Evolutionary conservation across 2,329 filamentous ascomycete genomes (phyloP), one percentile per base, ranked within the genome.

Genomic region (Exophiala sp.): DNA sequence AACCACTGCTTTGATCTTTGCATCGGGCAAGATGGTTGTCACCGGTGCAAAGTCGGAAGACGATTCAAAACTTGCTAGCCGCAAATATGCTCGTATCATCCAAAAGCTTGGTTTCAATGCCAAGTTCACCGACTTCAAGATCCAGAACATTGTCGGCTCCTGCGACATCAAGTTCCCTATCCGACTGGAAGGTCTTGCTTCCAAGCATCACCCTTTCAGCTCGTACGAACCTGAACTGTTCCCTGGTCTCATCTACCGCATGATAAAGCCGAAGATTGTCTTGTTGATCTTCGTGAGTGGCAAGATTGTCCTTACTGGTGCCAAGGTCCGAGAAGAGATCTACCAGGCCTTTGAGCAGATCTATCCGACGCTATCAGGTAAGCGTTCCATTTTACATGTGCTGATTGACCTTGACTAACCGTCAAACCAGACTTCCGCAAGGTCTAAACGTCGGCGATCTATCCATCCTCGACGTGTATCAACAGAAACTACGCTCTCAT

Each of bases 141-240:
- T 99, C 68, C 91, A 96, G 79, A 99, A 99, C 75, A 97, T 99
- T 62, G 94, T 99, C 63, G 94, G 94, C 62, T 96, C 91, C 57
- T 97, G 92, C 74, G 94, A 99, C 71, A 96, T 99, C 81, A 96
- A 96, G 81, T 99, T 99, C 77, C 94, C 94, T 50, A 96, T 99
- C 65, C 90, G 94, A 63, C 81, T 99, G 55, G 94, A 97, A 72
- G 94, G 94, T 75, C 79, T 99, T 70, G 94, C 94, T 12, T 94
- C 88, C 64, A 90, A 91, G 75, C 94, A 99, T 82, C 92, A 97
- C 81, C 96, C 96, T 78, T 99, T 97, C 84, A 95, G 89, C 75
- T 96, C 91, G 54, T 99, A 99, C 74, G 94, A 99, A 75, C 94
- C 94, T 63, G 94, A 99, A 71, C 75, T 99, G 72, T 99, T 97